phyloP scores from a whole-genome alignment of 2,329 filamentous ascomycete genomes.

The Claviceps monticola region DNA sequence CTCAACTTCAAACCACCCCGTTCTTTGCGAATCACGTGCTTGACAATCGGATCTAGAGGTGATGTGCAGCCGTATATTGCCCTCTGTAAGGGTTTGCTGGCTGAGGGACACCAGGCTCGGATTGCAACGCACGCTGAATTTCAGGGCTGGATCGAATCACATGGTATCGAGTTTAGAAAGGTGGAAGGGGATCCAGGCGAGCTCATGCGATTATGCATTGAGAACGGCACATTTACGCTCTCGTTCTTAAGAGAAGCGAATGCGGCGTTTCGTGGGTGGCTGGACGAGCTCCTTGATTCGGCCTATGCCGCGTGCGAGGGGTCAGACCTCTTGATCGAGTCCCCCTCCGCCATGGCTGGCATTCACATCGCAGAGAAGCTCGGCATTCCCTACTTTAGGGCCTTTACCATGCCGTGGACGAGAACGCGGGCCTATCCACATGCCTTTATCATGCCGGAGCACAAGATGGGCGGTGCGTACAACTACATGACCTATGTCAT shows the following conservation, averaged over 20 bases:
- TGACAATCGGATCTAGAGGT: conserved; percentile 90
- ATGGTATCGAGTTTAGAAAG: conserved; percentile 83
- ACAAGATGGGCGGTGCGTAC: conserved; percentile 89
- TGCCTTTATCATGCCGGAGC: conserved; percentile 83
- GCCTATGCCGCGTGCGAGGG: conserved; percentile 76
- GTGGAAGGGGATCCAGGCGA: conserved; percentile 87
- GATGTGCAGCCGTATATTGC: conserved; percentile 98
- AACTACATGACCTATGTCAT: conserved; percentile 93
- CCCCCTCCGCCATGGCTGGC: conserved; percentile 90
- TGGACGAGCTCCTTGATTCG: conserved; percentile 73
- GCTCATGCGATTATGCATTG: conserved; percentile 89
- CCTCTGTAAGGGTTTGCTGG: conserved; percentile 76
- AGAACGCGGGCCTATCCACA: conserved; percentile 91
- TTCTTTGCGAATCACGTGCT: conserved; percentile 71
- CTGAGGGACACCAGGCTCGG: conserved; percentile 71
- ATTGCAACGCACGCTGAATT: conserved; percentile 94
- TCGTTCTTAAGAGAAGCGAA: conserved; percentile 83
- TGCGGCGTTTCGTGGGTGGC: conserved; percentile 81
- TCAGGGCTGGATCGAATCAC: conserved; percentile 72
- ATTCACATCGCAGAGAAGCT: conserved; percentile 95
- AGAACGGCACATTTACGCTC: conserved; percentile 93
- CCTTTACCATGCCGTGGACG: conserved; percentile 98
- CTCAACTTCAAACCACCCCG: conserved; percentile 79
- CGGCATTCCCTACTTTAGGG: conserved; percentile 86
- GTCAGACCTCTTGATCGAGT: conserved; percentile 84